Conservation (phyloP, 164 flowering plant genomes). For the Akebia trifoliata region DNA sequence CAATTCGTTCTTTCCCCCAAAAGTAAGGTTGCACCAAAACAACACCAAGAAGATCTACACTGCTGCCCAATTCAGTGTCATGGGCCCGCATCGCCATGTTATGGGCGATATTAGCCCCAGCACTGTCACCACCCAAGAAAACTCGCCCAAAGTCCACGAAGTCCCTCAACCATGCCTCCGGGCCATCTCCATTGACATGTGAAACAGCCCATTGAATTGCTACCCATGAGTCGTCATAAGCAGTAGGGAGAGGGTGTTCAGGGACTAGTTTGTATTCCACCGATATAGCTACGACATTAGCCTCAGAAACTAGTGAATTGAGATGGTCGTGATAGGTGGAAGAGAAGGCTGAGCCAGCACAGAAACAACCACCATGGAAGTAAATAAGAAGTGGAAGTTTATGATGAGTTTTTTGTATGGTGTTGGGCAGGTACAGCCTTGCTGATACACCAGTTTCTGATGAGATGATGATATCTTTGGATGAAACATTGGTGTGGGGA, state of each 20-base stretch:
- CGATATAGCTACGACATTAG: conserved; percentile 28
- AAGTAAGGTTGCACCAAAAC: conserved; percentile 24
- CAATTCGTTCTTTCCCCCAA: conserved; percentile 8
- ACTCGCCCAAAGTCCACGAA: conserved; percentile 25
- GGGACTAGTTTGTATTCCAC: conserved; percentile 32
- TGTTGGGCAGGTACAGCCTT: conserved; percentile 35
- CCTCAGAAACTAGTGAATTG: conserved; percentile 14
- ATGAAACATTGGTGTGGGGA: conserved; percentile 22
- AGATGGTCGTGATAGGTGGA: conserved; percentile 19
- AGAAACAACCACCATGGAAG: conserved; percentile 40
- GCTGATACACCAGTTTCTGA: conserved; percentile 22
- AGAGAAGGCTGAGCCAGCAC: conserved; percentile 24
- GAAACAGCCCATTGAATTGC: conserved; percentile 32
- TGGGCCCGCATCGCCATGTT: conserved; percentile 25
- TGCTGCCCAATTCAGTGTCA: background rate
- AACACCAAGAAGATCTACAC: conserved; percentile 7
- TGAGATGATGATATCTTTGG: conserved; percentile 28
- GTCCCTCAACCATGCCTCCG: conserved; percentile 29
- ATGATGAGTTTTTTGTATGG: background rate
- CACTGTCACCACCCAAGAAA: conserved; percentile 36
- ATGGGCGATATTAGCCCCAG: conserved; percentile 34
- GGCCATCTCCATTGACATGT: conserved; percentile 24
- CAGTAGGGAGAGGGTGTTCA: conserved; percentile 34
- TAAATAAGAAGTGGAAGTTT: conserved; percentile 32
- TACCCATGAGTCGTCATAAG: conserved; percentile 40